Percentiles rank a stretch among this genome's conserved stretches.
phyloP scores from a whole-genome alignment of 352 stramenopile genomes.

The Halophytophthora batemanensis region DNA sequence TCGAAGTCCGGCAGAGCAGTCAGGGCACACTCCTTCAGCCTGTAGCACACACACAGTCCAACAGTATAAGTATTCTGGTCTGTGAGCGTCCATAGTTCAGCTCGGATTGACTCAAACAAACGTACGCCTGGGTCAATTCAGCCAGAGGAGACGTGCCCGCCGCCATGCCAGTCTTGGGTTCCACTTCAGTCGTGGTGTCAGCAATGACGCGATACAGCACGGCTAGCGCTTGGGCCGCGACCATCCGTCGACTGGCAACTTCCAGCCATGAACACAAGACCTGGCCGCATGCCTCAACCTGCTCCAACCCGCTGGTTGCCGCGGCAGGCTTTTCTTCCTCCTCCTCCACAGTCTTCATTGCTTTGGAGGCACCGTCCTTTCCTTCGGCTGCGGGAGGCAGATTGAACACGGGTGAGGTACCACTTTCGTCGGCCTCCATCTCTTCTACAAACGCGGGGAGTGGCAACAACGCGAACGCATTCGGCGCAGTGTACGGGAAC shows the following conservation, averaged over 20 bases:
- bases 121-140: constrained; percentile 31
- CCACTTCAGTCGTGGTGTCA: constrained; percentile 10
- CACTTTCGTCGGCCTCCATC: constrained; percentile 33
- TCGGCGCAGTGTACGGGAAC: constrained; percentile 28
- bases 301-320: constrained; percentile 13
- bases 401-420: constrained; percentile 5
- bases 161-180: constrained; percentile 15
- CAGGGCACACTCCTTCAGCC: constrained; percentile 37
- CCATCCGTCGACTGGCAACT: constrained; percentile 20
- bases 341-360: constrained; percentile 28
- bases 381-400: constrained; percentile 14
- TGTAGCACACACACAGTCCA: constrained; percentile 14
- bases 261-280: constrained; percentile 43
- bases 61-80: background rate
- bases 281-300: constrained; percentile 34
- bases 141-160: constrained; percentile 25
- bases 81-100: background rate
- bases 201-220: constrained; percentile 35
- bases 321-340: constrained; percentile 28
- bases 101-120: too few species aligned
- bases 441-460: constrained; percentile 59
- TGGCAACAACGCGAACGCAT: constrained; percentile 49
- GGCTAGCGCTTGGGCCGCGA: constrained; percentile 35
- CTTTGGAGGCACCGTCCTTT: too few species aligned
- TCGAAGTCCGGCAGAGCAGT: constrained; percentile 47